Base-by-base conservation (phyloP, 192 early-diverging fungal genomes). In the Backusella circina region DNA sequence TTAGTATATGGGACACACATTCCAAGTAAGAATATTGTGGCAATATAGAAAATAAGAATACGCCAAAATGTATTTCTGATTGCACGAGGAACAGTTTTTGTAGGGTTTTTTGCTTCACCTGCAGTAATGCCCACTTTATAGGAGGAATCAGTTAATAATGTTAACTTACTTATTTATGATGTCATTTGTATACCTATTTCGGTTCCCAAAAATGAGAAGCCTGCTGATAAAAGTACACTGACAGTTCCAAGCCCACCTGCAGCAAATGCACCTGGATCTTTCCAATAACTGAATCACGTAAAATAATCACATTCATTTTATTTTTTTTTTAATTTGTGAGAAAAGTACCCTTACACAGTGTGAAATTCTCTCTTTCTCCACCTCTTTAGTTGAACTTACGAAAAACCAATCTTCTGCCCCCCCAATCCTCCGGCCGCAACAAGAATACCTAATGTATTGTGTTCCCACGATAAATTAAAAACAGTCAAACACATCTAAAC, bases 101-200 rank as follows among this genome's bases (percentile, higher is more conserved):
- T 82, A 26, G 96, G 96, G 82, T 97, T 97, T 28, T 88, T 87
- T 36, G 91, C 90, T 83, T 97, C 96, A 79, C 94, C 96, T 31
- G 94, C 94, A 13, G 96, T 94, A 71, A 97, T 89, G 64, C 95
- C 96, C 41, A 97, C 89, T 77, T 35, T 33, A 38, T 26, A 36
- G 12, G 2, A 23, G 8, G 21, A 50, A 18, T 1, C 2, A n/a
- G 44, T 13, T 61, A 61, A 61, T 28, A 61, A 3, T 3, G 4
- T 28, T 1, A 2, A 9, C 3, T 10, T 61, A 4, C 2, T 23
- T 12, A 2, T 61, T 9, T 12, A 61, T 4, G 9, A 26, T 61
- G 4, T 15, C 54, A 15, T 77, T 61, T 26, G 3, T 12, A 15
- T 77, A 77, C 76, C 76, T 50, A 97, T 84, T 76, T 97, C 95